Evolutionary conservation across 768 basidiomycete genomes (phyloP).

Genomic region (Lentinula aciculospora): DNA sequence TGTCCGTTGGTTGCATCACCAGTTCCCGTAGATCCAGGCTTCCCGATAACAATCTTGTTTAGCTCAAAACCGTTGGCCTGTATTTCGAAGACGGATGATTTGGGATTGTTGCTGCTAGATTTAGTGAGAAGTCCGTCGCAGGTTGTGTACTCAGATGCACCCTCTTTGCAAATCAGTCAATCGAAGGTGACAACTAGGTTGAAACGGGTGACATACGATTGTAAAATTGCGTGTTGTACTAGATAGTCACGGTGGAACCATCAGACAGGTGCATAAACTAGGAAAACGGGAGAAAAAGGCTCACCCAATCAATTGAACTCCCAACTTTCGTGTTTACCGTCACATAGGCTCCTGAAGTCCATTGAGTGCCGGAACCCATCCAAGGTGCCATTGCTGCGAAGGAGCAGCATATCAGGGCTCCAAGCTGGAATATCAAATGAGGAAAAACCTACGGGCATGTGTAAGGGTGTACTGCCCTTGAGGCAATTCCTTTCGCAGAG

Average conservation of each 20-base stretch:
- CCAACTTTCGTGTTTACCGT: constrained; percentile 51
- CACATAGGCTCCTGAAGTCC: constrained; percentile 48
- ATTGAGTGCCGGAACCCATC: constrained; percentile 32
- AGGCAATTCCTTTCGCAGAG: constrained; percentile 43
- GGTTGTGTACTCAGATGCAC: constrained; percentile 55
- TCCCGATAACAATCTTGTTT: constrained; percentile 71
- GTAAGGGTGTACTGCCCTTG: constrained; percentile 44
- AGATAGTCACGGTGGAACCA: background rate
- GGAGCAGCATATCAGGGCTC: background rate
- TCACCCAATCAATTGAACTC: constrained; percentile 55
- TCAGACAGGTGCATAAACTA: background rate
- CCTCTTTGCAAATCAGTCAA: constrained; percentile 35
- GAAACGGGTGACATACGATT: constrained; percentile 29
- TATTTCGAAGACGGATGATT: constrained; percentile 56
- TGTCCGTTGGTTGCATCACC: constrained; percentile 56
- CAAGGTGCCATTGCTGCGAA: constrained; percentile 41
- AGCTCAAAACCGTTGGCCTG: constrained; percentile 50
- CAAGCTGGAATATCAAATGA: background rate
- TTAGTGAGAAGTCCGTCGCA: constrained; percentile 51
- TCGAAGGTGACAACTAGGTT: background rate
- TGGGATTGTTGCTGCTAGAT: constrained; percentile 57
- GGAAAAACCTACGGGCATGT: constrained; percentile 42
- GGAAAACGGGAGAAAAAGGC: constrained; percentile 14
- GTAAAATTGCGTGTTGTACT: constrained; percentile 32
- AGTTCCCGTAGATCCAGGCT: constrained; percentile 44